Base-by-base conservation (phyloP, 2,329 filamentous ascomycete genomes). In the Drechslera avenae region DNA sequence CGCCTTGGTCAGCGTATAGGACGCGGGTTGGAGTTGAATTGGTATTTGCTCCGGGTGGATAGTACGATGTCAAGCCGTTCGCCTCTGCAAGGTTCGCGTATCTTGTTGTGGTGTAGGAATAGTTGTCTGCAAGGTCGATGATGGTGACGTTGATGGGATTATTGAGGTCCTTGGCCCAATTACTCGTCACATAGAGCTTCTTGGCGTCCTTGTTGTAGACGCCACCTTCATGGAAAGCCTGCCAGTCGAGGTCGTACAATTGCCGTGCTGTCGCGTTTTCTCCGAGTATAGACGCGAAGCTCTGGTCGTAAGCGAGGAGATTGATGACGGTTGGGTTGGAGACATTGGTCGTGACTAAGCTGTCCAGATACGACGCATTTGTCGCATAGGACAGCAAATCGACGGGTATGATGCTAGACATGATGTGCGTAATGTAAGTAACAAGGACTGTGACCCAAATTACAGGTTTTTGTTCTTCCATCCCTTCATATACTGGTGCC, bases 161-260 rank as follows among this genome's bases (percentile, higher is more conserved):
- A 17, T 64, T 46, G 5, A 71, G 50, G 23, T 56, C 52, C 4
- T 57, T 61, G 5, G 56, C 54, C 56, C 63, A 72, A 54, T 77
- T 78, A 51, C 69, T 73, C 2, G 76, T 76, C 14, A 78, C 69
- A 56, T 76, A 78, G 5, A 78, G 49, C 17, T 70, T 72, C 53
- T 77, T 73, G 4, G 68, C 68, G 10, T 60, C 55, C 31, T 63
- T 57, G 55, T 68, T 68, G 57, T 70, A 72, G 7, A 68, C 64
- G 6, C 71, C 71, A 18, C 64, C 67, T 57, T 78, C 76, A 58
- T 79, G 76, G 54, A 74, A 74, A 5, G 70, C 67, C 26, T 72
- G 49, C 51, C 56, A 68, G 19, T 63, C 56, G 2, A 68, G 57
- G 16, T 64, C 58, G 49, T 71, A 63, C 6, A 75, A 34, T 43